Conservation (phyloP, 495 filamentous ascomycete genomes). For the Trichodelitschia bisporula region DNA sequence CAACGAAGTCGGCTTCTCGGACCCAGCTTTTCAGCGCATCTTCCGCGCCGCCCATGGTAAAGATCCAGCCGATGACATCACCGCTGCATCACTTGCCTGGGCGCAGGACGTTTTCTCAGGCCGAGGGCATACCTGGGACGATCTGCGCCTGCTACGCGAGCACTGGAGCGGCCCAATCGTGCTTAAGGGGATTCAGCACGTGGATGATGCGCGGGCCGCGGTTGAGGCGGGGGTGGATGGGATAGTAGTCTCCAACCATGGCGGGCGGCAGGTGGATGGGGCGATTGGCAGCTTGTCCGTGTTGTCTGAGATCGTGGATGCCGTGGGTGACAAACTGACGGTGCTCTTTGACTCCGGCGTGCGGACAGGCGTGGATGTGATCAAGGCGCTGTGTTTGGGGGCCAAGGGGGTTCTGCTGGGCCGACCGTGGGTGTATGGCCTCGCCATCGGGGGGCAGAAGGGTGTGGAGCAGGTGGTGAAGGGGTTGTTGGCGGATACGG, state of each 20-base stretch:
- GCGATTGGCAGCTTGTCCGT: conserved; percentile 22
- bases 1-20: background rate
- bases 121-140: conserved; percentile 23
- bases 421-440: no score
- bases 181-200: conserved; percentile 18
- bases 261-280: conserved; percentile 21
- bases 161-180: conserved; percentile 19
- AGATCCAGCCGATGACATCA: conserved; percentile 1
- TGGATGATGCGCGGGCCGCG: conserved; percentile 16
- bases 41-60: no score
- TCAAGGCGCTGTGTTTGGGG: conserved; percentile 23
- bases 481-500: no score
- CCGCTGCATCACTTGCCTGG: conserved; percentile 15
- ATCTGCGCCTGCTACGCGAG: conserved; percentile 15
- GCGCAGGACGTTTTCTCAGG: conserved; percentile 14
- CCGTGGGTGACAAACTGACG: conserved; percentile 13
- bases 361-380: conserved; percentile 18
- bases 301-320: conserved; percentile 19
- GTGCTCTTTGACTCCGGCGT: conserved; percentile 17
- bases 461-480: no score
- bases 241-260: conserved; percentile 21
- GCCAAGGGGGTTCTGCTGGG: conserved; percentile 18
- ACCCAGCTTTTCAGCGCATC: no score
- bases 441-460: no score
- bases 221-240: conserved; percentile 15